These are phyloP conservation scores for Mortierella antarctica DNA, from an alignment of 192 early-diverging fungal species.

Conservation along the genomic window DNA sequence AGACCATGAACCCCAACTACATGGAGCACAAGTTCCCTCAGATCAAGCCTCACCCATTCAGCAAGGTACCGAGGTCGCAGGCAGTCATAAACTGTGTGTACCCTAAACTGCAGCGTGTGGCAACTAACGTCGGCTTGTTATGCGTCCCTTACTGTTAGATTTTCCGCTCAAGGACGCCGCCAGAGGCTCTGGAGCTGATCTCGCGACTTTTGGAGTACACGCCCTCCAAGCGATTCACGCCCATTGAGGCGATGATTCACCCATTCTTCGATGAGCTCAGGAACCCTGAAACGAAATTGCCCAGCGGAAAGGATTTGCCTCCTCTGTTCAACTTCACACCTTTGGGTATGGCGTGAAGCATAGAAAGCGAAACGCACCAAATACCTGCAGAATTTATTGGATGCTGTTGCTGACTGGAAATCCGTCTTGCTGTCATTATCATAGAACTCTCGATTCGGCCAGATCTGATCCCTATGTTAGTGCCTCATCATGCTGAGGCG, in stretches of 20 bases:
- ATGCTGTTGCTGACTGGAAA: not conserved
- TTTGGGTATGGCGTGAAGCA: slow-evolving; percentile 59
- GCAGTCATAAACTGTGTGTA: not conserved
- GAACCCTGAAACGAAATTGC: slow-evolving; percentile 81
- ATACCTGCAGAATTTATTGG: not conserved
- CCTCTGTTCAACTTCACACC: slow-evolving; percentile 92
- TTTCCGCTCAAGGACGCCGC: slow-evolving; percentile 84
- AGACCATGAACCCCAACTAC: slow-evolving; percentile 98
- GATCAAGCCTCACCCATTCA: slow-evolving; percentile 94
- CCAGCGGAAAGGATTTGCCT: slow-evolving; percentile 87
- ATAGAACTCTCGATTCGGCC: slow-evolving; percentile 90
- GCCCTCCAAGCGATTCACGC: slow-evolving; percentile 81
- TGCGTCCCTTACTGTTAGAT: slow-evolving; percentile 49
- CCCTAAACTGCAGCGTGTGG: not conserved
- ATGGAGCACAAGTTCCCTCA: slow-evolving; percentile 99
- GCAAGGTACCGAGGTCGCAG: slow-evolving; percentile 54
- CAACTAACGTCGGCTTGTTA: not conserved
- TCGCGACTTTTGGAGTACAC: slow-evolving; percentile 92
- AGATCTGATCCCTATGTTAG: slow-evolving; percentile 78
- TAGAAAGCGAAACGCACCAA: not conserved
- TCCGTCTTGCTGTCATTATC: not conserved
- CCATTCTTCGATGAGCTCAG: slow-evolving; percentile 99
- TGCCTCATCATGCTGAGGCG: slow-evolving; percentile 82
- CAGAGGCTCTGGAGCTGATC: slow-evolving; percentile 91
- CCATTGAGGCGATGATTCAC: slow-evolving; percentile 92